Conservation (phyloP, 192 early-diverging fungal genomes). For the Phlyctochytrium bullatum region DNA sequence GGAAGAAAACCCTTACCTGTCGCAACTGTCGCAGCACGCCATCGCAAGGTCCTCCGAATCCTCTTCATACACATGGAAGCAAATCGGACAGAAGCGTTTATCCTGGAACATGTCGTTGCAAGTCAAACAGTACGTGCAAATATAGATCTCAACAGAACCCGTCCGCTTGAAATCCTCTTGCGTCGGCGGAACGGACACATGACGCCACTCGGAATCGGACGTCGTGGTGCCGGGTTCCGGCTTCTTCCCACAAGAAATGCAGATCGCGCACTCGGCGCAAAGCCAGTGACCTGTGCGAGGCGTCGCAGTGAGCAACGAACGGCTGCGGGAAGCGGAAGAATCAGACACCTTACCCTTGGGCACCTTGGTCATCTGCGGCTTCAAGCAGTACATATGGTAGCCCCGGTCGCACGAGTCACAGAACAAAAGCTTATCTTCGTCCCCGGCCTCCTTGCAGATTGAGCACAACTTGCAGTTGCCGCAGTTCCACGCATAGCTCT, state of each 20-base stretch:
- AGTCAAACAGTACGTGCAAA: slow-evolving; percentile 42
- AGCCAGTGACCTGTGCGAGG: slow-evolving; percentile 40
- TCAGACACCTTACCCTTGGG: slow-evolving; percentile 40
- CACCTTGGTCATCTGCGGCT: slow-evolving; percentile 39
- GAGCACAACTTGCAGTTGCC: slow-evolving; percentile 50
- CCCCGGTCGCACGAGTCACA: slow-evolving; percentile 60
- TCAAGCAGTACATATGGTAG: slow-evolving; percentile 51
- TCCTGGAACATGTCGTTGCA: slow-evolving; percentile 38
- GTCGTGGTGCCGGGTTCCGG: slow-evolving; percentile 2
- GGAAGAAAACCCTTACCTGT: slow-evolving; percentile 26
- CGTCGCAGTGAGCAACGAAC: no score
- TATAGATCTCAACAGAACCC: slow-evolving; percentile 34
- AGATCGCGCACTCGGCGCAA: slow-evolving; percentile 42
- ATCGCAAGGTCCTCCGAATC: slow-evolving; percentile 47
- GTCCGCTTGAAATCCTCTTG: slow-evolving; percentile 16
- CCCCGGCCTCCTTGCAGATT: slow-evolving; percentile 45
- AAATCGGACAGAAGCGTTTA: slow-evolving; percentile 46
- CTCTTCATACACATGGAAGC: slow-evolving; percentile 42
- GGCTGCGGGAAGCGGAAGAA: background rate
- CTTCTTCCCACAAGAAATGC: slow-evolving; percentile 32
- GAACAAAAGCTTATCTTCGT: slow-evolving; percentile 51
- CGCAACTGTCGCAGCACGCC: slow-evolving; percentile 53
- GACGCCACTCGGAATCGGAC: slow-evolving; percentile 24
- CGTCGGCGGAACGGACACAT: slow-evolving; percentile 36
- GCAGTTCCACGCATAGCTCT: slow-evolving; percentile 50